Evolutionary conservation across 495 filamentous ascomycete species (phyloP), one percentile per base, ranked within the genome.

Genomic region (Aspergillus biplanus): DNA sequence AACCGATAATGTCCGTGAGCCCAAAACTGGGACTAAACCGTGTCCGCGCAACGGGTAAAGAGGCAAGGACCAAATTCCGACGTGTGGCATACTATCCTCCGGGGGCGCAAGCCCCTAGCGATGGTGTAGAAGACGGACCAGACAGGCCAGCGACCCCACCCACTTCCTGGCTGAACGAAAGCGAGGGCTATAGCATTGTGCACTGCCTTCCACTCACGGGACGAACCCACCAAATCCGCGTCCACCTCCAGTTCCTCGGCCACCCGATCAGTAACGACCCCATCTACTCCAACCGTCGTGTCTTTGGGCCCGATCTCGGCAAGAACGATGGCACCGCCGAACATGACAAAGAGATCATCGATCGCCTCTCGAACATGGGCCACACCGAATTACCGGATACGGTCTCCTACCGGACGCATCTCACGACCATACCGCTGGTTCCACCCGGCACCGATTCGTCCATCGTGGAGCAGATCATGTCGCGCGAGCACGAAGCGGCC

Each of bases 231-330:
- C 95, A 99, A 71, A 86, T 99, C 18, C 86, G 95, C 31, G 96
- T 99, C 11, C 95, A 99, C 69, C 84, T 99, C 2, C 95, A 99
- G 69, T 97, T 90, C 71, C 78, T 99, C 11, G 95, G 95, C 8
- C 90, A 99, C 68, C 96, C 95, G 3, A 97, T 99, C 68, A 86
- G 89, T 54, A 98, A 98, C 72, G 95, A 99, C 71, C 95, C 95
- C 4, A 99, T 99, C 63, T 99, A 99, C 73, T 92, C 90, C 67
- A 98, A 98, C 69, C 89, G 91, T 61, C 86, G 86, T 52, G 95
- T 98, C 18, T 99, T 96, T 82, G 96, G 96, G 3, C 80, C 87
- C 1, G 82, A 85, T 1, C 84, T 99, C 0, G 95, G 90, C 7
- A 83, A 83, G 54, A 85, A 89, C 55, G 90, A 93, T 62, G 83